phyloP scores from a whole-genome alignment of 164 flowering plant genomes.

The Aristolochia contorta region DNA sequence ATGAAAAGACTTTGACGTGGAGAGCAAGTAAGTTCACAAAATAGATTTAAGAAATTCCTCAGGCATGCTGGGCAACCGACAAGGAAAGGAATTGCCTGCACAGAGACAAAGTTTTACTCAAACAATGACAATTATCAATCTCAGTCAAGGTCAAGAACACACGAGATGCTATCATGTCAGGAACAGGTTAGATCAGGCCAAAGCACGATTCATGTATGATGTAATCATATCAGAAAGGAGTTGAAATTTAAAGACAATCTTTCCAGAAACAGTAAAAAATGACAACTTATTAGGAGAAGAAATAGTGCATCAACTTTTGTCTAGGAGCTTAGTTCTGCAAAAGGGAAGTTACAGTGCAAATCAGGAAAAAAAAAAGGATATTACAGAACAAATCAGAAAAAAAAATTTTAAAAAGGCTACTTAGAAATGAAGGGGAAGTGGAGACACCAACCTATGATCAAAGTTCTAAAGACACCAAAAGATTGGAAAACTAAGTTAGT shows the following conservation, averaged over 20 bases:
- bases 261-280: too few relatives aligned
- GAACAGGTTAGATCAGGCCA: too few relatives aligned
- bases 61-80: conserved; percentile 99
- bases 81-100: conserved; percentile 96
- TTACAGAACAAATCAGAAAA: too few relatives aligned
- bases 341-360: not conserved
- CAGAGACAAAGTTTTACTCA: not conserved
- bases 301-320: too few relatives aligned
- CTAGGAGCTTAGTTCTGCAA: too few relatives aligned
- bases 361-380: not conserved
- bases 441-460: not conserved
- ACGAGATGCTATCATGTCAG: too few relatives aligned
- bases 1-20: conserved; percentile 92
- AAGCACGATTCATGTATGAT: too few relatives aligned
- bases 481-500: not conserved
- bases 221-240: too few relatives aligned
- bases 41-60: conserved; percentile 87
- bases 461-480: not conserved
- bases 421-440: not conserved
- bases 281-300: too few relatives aligned
- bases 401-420: not conserved
- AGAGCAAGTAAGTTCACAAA: conserved; percentile 95
- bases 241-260: too few relatives aligned
- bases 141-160: too few relatives aligned
- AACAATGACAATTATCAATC: too few relatives aligned